Percentiles rank a stretch among this genome's conserved stretches.
Conservation (phyloP, 2,329 filamentous ascomycete genomes). For the Phyllosticta citrichinensis region DNA sequence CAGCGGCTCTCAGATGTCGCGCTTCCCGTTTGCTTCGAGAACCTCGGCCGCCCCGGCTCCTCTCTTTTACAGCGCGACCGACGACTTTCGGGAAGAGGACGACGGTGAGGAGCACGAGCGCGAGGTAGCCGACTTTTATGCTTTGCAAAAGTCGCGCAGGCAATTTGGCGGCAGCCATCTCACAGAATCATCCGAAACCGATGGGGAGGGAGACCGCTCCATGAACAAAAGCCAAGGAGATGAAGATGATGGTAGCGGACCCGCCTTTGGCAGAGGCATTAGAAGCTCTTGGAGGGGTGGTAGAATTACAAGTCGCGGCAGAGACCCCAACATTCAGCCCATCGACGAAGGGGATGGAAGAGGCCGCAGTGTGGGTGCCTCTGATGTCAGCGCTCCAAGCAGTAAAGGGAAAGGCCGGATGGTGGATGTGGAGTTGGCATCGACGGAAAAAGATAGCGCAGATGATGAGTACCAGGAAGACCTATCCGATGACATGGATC, state of each 20-base stretch:
- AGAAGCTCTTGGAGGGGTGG: constrained; percentile 48
- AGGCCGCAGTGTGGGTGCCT: constrained; percentile 29
- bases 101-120: constrained; percentile 84
- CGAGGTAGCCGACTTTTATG: constrained; percentile 89
- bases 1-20: constrained; percentile 56
- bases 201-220: constrained; percentile 49
- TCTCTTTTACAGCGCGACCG: constrained; percentile 84
- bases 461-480: constrained; percentile 35
- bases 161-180: constrained; percentile 78
- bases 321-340: constrained; percentile 24
- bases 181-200: constrained; percentile 76
- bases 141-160: constrained; percentile 77
- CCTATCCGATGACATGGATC: constrained; percentile 33
- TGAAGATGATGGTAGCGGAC: constrained; percentile 25
- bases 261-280: constrained; percentile 38
- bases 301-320: constrained; percentile 30
- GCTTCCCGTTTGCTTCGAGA: constrained; percentile 71
- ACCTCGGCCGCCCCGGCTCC: constrained; percentile 71
- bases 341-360: constrained; percentile 26
- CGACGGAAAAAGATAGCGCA: constrained; percentile 37
- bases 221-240: constrained; percentile 35
- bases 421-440: constrained; percentile 79
- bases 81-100: constrained; percentile 86
- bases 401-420: constrained; percentile 56
- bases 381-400: constrained; percentile 33